Evolutionary conservation across 2,329 filamentous ascomycete species (phyloP).

Genomic region (Verticillium longisporum): DNA sequence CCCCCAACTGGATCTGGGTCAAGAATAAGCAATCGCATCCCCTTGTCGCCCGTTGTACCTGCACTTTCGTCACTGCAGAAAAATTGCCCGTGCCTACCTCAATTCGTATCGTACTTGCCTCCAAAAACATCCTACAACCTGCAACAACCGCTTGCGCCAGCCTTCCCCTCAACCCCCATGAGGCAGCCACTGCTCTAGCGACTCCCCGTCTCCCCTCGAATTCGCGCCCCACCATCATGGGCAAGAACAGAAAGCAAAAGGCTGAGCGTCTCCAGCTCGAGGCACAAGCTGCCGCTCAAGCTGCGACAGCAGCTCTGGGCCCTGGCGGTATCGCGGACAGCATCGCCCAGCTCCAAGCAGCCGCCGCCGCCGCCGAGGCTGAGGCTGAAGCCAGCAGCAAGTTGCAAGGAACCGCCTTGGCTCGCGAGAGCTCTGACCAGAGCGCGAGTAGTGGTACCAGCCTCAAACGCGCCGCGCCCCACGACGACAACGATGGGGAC

Average conservation of each 20-base stretch:
- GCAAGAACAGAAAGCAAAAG: slow-evolving; percentile 16
- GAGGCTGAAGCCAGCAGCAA: slow-evolving; percentile 1
- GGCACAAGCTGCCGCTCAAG: slow-evolving; percentile 5
- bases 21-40: not conserved
- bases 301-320: slow-evolving; percentile 1
- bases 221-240: slow-evolving; percentile 9
- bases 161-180: not conserved
- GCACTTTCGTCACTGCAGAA: not conserved
- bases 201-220: not conserved
- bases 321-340: not conserved
- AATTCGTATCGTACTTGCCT: too few relatives aligned
- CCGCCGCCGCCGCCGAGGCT: not conserved
- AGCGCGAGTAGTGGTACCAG: slow-evolving; percentile 29
- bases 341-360: not conserved
- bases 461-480: slow-evolving; percentile 42
- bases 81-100: not conserved
- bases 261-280: slow-evolving; percentile 7
- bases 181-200: not conserved
- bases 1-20: not conserved
- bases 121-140: not conserved
- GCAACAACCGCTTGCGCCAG: not conserved
- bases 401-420: not conserved
- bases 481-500: slow-evolving; percentile 28
- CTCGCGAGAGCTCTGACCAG: slow-evolving; percentile 8
- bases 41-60: not conserved